These are phyloP conservation scores for Aspergillus heteromorphus DNA, from an alignment of 495 filamentous ascomycete species.

Conservation along the genomic window DNA sequence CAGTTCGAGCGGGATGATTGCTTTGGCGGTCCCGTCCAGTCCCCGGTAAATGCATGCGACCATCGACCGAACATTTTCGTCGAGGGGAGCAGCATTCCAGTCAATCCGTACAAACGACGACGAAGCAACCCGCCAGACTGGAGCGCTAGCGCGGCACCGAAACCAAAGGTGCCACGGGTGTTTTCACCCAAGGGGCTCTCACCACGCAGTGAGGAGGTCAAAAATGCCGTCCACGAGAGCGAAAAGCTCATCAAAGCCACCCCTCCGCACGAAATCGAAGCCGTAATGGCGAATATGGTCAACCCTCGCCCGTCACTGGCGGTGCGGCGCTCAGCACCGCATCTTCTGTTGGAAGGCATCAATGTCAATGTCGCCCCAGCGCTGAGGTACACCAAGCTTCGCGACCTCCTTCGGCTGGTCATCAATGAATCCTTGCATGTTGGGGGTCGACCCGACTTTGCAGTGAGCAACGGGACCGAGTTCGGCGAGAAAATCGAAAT, in stretches of 20 bases:
- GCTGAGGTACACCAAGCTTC: conserved; percentile 55
- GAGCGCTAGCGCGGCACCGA: conserved; percentile 25
- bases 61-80: conserved; percentile 37
- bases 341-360: conserved; percentile 42
- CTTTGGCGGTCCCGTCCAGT: conserved; percentile 19
- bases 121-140: conserved; percentile 40
- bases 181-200: conserved; percentile 38
- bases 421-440: conserved; percentile 66
- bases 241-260: conserved; percentile 41
- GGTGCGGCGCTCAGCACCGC: conserved; percentile 36
- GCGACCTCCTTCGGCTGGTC: conserved; percentile 61
- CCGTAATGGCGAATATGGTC: conserved; percentile 38
- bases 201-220: conserved; percentile 45
- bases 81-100: conserved; percentile 40
- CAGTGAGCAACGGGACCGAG: conserved; percentile 52
- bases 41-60: conserved; percentile 18
- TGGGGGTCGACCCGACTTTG: conserved; percentile 69
- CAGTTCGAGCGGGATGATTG: conserved; percentile 38
- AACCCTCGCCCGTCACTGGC: conserved; percentile 38
- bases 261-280: conserved; percentile 36
- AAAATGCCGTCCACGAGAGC: conserved; percentile 46
- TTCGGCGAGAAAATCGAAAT: conserved; percentile 66
- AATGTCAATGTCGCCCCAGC: conserved; percentile 37
- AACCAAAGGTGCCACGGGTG: conserved; percentile 34
- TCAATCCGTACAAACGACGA: conserved; percentile 46